Conservation (phyloP, 1,139 yeast species). For the Suhomyces bribrorum region DNA sequence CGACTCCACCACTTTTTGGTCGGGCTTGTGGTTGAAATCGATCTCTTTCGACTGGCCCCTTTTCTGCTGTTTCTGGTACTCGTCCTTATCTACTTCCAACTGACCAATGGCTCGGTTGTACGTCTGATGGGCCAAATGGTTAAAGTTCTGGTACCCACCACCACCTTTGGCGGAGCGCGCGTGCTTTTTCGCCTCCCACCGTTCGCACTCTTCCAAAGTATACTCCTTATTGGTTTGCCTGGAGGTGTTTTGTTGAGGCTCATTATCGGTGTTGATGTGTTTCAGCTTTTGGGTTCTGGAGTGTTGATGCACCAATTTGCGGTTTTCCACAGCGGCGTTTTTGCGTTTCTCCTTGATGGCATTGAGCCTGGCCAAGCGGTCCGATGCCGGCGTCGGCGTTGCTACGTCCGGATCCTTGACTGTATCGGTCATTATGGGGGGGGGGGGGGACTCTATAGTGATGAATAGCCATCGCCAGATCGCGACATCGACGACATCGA, state of each 20-base stretch:
- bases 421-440: slow-evolving; percentile 1
- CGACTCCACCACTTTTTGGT: slow-evolving; percentile 37
- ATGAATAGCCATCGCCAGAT: not conserved
- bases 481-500: not conserved
- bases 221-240: slow-evolving; percentile 56
- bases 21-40: slow-evolving; percentile 29
- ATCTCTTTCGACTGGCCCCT: slow-evolving; percentile 5
- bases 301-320: slow-evolving; percentile 22
- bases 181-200: slow-evolving; percentile 54
- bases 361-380: slow-evolving; percentile 15
- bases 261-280: slow-evolving; percentile 14
- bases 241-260: slow-evolving; percentile 32
- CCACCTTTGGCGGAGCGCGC: slow-evolving; percentile 11
- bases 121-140: slow-evolving; percentile 56
- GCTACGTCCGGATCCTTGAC: not conserved
- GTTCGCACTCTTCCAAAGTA: slow-evolving; percentile 67
- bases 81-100: slow-evolving; percentile 41
- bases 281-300: slow-evolving; percentile 12
- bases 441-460: not conserved
- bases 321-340: slow-evolving; percentile 22
- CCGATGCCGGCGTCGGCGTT: slow-evolving; percentile 1
- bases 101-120: slow-evolving; percentile 49
- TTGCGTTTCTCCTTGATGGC: slow-evolving; percentile 19
- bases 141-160: slow-evolving; percentile 40
- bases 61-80: slow-evolving; percentile 45